A percentile compares a stretch with the other conserved stretches of the same genome.
phyloP scores from a whole-genome alignment of 2,329 filamentous ascomycete genomes.

The Fusarium floridanum region DNA sequence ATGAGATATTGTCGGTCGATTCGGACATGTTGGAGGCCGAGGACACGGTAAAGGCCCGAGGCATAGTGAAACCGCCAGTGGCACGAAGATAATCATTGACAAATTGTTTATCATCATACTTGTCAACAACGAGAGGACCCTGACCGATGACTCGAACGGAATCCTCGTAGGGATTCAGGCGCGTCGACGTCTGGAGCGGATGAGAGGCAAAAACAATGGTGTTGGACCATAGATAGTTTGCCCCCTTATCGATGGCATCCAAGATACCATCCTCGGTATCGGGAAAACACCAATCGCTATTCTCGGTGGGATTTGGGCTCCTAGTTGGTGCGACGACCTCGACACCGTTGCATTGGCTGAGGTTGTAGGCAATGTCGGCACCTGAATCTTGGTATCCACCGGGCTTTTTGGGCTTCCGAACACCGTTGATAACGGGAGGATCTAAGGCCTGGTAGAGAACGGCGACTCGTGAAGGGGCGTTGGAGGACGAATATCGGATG shows the following conservation, averaged over 20 bases:
- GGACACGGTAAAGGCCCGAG: background rate
- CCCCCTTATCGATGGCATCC: conserved; percentile 1
- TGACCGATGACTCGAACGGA: background rate
- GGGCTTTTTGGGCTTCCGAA: background rate
- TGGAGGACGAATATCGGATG: background rate
- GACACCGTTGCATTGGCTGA: background rate
- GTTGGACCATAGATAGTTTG: conserved; percentile 6
- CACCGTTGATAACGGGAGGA: background rate
- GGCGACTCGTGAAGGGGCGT: background rate
- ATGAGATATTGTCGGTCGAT: conserved; percentile 7
- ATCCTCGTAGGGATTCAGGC: background rate
- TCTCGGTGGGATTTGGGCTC: background rate
- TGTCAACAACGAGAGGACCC: conserved; percentile 5
- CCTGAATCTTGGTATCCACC: conserved; percentile 12
- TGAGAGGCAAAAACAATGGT: conserved; percentile 9
- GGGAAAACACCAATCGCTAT: conserved; percentile 7
- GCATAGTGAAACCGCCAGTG: conserved; percentile 3
- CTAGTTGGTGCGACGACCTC: background rate
- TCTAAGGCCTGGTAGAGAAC: conserved; percentile 3
- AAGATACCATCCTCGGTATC: conserved; percentile 11
- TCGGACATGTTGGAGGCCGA: background rate
- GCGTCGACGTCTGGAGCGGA: background rate
- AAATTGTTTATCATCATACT: conserved; percentile 9
- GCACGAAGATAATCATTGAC: conserved; percentile 1
- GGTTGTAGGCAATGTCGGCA: conserved; percentile 8